Evolutionary conservation across 2,329 filamentous ascomycete genomes (phyloP), one percentile per base, ranked within the genome.

Genomic region (Teratosphaeria viscida): DNA sequence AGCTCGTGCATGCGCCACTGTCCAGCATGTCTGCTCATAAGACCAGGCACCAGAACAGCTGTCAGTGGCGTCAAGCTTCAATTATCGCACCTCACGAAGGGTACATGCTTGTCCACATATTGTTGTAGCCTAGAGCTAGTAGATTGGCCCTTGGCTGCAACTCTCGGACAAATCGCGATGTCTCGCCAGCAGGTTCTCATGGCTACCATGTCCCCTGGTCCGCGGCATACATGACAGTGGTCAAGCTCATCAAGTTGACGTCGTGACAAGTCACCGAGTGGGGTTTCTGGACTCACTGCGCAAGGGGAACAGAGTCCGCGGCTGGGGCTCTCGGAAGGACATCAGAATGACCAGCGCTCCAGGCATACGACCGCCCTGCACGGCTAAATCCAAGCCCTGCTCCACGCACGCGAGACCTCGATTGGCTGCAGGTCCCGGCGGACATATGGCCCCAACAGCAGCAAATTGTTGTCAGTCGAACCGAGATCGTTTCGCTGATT

Each of bases 261-360:
- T 49, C 32, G 32, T 43, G 27, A 23, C 10, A 23, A 16, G 52
- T 14, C 27, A 7, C 14, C 47, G 32, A 43, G 55, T 27, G 55
- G 55, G 10, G 19, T 49, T 34, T 16, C 5, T 27, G 39, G n/a
- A 29, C 55, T 43, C 7, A 12, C 27, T 54, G 58, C 58, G 58
- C 23, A 12, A 56, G 58, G 58, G 58, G 58, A 59, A 39, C 12
- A 29, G 10, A 16, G 29, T 49, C 58, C 58, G 58, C 58, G 58
- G 53, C 58, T 59, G 58, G 34, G 58, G 54, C 27, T 29, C 16
- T 43, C 26, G 57, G 47, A 35, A 54, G 55, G 26, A 26, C 29
- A 16, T 16, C 26, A 54, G 14, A 54, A 49, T 6, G n/a, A 49
- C n/a, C 19, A 23, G 43, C 43, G 43, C n/a, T 49, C 43, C 5